Base-by-base conservation (phyloP, 495 filamentous ascomycete genomes). In the Annulohypoxylon moriforme region DNA sequence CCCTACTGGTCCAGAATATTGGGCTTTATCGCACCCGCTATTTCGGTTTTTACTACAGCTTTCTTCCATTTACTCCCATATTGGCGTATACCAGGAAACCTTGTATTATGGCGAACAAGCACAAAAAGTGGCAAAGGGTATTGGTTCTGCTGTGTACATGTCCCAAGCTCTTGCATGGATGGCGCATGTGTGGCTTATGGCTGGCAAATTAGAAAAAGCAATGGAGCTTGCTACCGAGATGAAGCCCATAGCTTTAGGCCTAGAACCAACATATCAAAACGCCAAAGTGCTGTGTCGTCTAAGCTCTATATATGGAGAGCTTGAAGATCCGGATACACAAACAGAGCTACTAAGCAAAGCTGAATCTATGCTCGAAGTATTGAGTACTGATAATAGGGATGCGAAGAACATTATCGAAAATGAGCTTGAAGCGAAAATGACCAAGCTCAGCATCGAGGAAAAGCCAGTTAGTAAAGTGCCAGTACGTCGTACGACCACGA, bases 51-150 rank as follows among this genome's bases (percentile, higher is more conserved):
- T 95, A 29, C 73, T 88, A 50, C 89, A 93, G 60, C 86, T 97
- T 4, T 93, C 94, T 3, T 84, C 83, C 20, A 79, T 96, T 14
- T 97, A 92, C 64, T 88, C 92, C 3, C 89, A 94, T 60, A 86
- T 94, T 73, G 95, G 96, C 49, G 86, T 97, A 77, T 92, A 94
- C 71, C 90, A 91, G 56, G 96, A 98, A 76, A 92, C 94, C 6
- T 82, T 95, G n/a, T 96, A 94, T 78, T 97, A 97, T 72, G 87
- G 90, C 6, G 91, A 97, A 68, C 90, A 97, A 75, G 93, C 93
- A 1, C 82, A 92, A 56, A 93, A 92, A 76, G 88, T 97, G 66
- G 93, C 92, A 53, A 84, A 87, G 46, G 88, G 89, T 11, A 86
- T 90, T 8, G 81, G 86, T 36, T 89, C 93, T 3, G 85, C 87